A percentile compares a stretch with the other conserved stretches of the same genome.
These are phyloP conservation scores for Fusarium transvaalense DNA, from an alignment of 2,329 filamentous ascomycete genomes.

Conservation along the genomic window DNA sequence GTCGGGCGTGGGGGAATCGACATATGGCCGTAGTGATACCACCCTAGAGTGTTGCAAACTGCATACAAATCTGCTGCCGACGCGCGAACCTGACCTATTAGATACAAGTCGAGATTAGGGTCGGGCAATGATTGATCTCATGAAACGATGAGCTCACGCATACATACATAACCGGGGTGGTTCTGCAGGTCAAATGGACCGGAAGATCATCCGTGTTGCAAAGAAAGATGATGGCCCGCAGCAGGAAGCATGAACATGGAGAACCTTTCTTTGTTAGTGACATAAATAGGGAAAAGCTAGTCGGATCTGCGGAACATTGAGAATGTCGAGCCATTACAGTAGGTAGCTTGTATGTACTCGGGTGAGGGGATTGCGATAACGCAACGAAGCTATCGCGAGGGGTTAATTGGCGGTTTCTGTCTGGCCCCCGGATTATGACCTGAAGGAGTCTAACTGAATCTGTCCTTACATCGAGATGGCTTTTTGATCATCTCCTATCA, in stretches of 20 bases:
- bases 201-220: conserved; percentile 26
- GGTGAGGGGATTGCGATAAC: conserved; percentile 25
- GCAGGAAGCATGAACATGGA: conserved; percentile 31
- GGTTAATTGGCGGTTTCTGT: conserved; percentile 23
- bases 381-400: conserved; percentile 29
- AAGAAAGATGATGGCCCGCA: conserved; percentile 12
- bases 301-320: conserved; percentile 21
- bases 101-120: conserved; percentile 24
- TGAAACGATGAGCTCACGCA: conserved; percentile 31
- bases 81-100: conserved; percentile 27
- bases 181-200: conserved; percentile 35
- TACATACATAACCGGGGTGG: conserved; percentile 30
- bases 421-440: conserved; percentile 22
- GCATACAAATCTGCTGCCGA: conserved; percentile 31
- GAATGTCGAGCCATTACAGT: background rate
- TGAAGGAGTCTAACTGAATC: conserved; percentile 30
- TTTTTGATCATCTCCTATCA: conserved; percentile 3
- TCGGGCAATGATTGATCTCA: conserved; percentile 23
- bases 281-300: background rate
- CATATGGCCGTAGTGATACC: conserved; percentile 40
- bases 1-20: conserved; percentile 31
- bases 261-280: background rate
- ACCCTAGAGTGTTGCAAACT: conserved; percentile 32
- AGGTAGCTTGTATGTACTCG: background rate
- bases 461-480: conserved; percentile 39